Evolutionary conservation across 1,284 basidiomycete genomes (phyloP), one percentile per base, ranked within the genome.

Genomic region (Caloboletus inedulis): DNA sequence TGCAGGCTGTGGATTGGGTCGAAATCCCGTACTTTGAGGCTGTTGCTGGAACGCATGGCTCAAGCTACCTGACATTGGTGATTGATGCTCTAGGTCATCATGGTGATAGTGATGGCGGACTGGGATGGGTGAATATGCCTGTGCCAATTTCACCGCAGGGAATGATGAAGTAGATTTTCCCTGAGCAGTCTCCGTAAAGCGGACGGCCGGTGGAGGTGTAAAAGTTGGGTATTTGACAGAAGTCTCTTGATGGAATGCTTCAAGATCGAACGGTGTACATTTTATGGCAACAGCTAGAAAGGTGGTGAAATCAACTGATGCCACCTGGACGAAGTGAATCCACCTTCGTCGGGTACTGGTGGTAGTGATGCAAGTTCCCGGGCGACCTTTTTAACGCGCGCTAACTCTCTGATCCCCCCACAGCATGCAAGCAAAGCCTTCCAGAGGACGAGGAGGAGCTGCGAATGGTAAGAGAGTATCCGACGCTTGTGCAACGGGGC

Each of bases 361-460:
- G 84, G 80, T 23, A 95, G 74, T 1, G 85, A 86, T 23, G 80
- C 84, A 60, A 97, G 77, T 62, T 98, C 92, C 51, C 97, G 81
- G 2, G 91, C 84, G 3, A 98, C 76, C 44, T 80, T 85, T 74
- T 96, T 97, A 48, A 90, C 92, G 44, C 92, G 82, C 8, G 77
- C 77, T 27, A 94, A 80, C 61, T 99, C 96, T 54, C 87, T 82
- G 59, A 95, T 81, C 3, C 97, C 97, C 30, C 97, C 97, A 60
- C 95, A 87, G 68, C 92, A 96, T 30, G 91, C 87, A 33, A 99
- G 77, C 29, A 99, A 74, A 0, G 91, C 87, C 72, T 99, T 99
- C 97, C 97, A 99, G 1, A 98, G 75, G 1, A 99, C 82, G n/a
- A 99, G 81, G 16, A 99, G 80, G 3, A 99, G 80, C 91, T 94